Conservation (phyloP, 306 rosid genomes). For the Cicer bijugum region DNA sequence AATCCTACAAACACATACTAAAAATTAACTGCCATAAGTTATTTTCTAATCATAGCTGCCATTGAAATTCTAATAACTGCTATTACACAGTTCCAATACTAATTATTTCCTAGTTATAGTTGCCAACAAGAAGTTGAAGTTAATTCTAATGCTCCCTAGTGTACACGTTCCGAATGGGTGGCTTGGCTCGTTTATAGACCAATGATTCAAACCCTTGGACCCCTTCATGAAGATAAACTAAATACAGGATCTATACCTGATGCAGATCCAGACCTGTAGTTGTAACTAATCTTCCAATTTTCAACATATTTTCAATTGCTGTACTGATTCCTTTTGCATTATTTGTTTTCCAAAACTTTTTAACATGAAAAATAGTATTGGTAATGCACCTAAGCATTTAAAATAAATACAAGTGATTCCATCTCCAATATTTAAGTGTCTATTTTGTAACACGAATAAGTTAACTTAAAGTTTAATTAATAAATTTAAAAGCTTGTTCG, state of each 20-base stretch:
- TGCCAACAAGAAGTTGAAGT: neutral
- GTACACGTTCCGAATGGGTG: neutral
- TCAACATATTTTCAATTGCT: constrained; percentile 78
- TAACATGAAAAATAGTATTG: constrained; percentile 46
- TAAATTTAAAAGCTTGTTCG: too few relatives aligned
- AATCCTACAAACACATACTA: neutral
- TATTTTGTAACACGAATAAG: too few relatives aligned
- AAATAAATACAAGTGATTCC: neutral
- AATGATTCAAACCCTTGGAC: neutral
- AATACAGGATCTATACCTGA: constrained; percentile 66
- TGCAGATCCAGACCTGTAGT: constrained; percentile 80
- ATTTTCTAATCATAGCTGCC: neutral
- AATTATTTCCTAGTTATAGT: neutral
- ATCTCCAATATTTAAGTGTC: neutral
- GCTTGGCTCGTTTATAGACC: neutral
- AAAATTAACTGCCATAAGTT: neutral
- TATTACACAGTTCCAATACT: neutral
- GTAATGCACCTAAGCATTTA: neutral
- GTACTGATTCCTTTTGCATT: constrained; percentile 53
- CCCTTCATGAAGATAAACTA: constrained; percentile 13
- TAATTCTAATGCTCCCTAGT: too few relatives aligned
- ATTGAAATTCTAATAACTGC: neutral
- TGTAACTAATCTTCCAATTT: constrained; percentile 73
- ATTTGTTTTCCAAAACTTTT: constrained; percentile 66
- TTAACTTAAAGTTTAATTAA: too few relatives aligned